Evolutionary conservation across 2,329 filamentous ascomycete genomes (phyloP), one percentile per base, ranked within the genome.

Genomic region (Elsinoe necatrix): DNA sequence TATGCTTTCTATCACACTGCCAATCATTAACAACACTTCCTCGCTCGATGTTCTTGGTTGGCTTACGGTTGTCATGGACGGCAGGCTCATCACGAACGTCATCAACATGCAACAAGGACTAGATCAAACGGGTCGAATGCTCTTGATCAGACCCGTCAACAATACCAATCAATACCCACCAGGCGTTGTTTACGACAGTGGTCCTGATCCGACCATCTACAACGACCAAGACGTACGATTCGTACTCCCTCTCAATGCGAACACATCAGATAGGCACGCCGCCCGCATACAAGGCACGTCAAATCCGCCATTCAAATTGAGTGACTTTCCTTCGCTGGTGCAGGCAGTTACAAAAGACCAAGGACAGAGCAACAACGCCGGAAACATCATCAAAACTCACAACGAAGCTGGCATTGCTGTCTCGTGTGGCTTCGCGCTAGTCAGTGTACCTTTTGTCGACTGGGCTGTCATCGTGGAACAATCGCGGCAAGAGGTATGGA

Each of bases 401-500:
- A 95, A 95, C 62, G 89, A 95, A 64, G 76, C 89, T 61, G 80
- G 79, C 0, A 69, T 78, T 8, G 67, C 72, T 3, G 88, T 96
- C 1, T 86, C 89, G 9, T 84, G 91, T n/a, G 91, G 90, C 20
- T 92, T 84, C 64, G 87, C 88, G 6, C 77, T 86, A 9, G 82
- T 87, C 0, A 77, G 80, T 55, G 88, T 79, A 4, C 67, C 72
- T 0, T 72, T 95, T 54, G 87, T 87, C 6, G 82, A 92, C 64
- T 96, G 91, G 91, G 83, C 87, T 4, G 73, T 96, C 2, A 64
- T 95, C 1, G 80, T 95, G 0, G 91, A 95, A 67, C 85, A 93
- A 68, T 76, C 82, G 1, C 82, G 82, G 60, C 68, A 69, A 20
- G 90, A 95, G 70, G 88, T 90, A 0, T 90, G 86, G 72, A 75